Evolutionary conservation across 148 eudicot species (phyloP).

Genomic region (Spergularia bocconei): DNA sequence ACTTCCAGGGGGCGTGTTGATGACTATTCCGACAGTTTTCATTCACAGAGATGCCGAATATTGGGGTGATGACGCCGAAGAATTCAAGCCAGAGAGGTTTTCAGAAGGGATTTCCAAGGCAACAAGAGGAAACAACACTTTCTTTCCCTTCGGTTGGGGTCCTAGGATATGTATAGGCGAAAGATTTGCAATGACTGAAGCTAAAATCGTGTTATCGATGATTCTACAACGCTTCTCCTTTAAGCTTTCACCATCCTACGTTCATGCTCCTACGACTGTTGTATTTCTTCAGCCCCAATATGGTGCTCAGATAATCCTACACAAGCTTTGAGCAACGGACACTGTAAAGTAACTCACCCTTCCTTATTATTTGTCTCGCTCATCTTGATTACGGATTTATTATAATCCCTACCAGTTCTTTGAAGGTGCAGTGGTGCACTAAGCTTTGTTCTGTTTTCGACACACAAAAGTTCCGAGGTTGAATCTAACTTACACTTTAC

Average conservation of each 20-base stretch:
- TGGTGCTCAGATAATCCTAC: constrained; percentile 29
- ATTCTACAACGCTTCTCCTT: constrained; percentile 29
- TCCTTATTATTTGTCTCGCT: too few species aligned
- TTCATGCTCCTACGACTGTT: constrained; percentile 30
- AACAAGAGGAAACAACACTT: constrained; percentile 18
- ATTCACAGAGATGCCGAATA: constrained; percentile 21
- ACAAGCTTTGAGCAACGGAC: constrained; percentile 27
- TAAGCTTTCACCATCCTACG: constrained; percentile 30
- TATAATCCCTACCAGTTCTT: too few species aligned
- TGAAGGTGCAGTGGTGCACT: too few species aligned
- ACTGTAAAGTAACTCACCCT: too few species aligned
- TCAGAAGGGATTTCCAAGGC: constrained; percentile 31
- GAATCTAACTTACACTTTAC: too few species aligned
- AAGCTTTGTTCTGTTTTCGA: too few species aligned
- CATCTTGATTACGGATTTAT: too few species aligned
- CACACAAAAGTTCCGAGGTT: too few species aligned
- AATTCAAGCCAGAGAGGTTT: constrained; percentile 33
- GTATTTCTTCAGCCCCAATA: constrained; percentile 28
- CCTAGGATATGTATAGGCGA: constrained; percentile 33
- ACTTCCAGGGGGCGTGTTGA: constrained; percentile 16
- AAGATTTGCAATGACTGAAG: constrained; percentile 27
- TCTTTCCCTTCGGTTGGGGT: constrained; percentile 32
- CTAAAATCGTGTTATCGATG: constrained; percentile 28
- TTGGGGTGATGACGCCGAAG: constrained; percentile 29
- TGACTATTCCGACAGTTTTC: constrained; percentile 7